A percentile compares a stretch with the other conserved stretches of the same genome.
phyloP scores from a whole-genome alignment of 805 yeast genomes.

The Myxozyma neotropica region DNA sequence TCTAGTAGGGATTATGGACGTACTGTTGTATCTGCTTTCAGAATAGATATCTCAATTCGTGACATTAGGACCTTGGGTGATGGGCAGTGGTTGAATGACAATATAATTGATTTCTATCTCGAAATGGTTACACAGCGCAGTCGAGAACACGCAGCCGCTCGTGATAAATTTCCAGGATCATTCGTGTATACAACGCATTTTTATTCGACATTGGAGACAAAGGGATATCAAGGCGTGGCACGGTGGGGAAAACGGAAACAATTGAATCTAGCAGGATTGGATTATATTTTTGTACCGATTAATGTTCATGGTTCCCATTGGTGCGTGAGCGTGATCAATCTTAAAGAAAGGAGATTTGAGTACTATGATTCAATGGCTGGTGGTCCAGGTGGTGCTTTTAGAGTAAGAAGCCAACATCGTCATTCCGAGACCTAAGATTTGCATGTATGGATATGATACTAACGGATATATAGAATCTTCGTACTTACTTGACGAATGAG shows the following conservation, averaged over 20 bases:
- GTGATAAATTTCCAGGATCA: constrained; percentile 44
- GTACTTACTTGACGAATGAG: constrained; percentile 69
- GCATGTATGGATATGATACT: constrained; percentile 42
- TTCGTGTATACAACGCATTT: constrained; percentile 89
- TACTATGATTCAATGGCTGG: constrained; percentile 78
- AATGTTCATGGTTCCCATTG: constrained; percentile 84
- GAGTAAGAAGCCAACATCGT: constrained; percentile 9
- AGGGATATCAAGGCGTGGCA: constrained; percentile 79
- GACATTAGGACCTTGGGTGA: constrained; percentile 75
- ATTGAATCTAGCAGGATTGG: constrained; percentile 62
- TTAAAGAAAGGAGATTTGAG: constrained; percentile 56
- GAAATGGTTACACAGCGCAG: constrained; percentile 53
- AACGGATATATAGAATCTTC: constrained; percentile 40
- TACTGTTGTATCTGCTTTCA: constrained; percentile 38
- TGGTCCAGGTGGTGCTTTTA: constrained; percentile 45
- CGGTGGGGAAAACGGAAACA: constrained; percentile 83
- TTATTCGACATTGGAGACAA: constrained; percentile 64
- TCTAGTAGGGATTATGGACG: constrained; percentile 36
- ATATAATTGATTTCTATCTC: constrained; percentile 81
- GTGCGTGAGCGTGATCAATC: constrained; percentile 83
- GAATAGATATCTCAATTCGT: constrained; percentile 61
- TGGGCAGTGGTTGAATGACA: constrained; percentile 86
- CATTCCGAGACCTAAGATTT: constrained; percentile 36
- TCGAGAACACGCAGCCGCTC: constrained; percentile 40
- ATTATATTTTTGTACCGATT: constrained; percentile 78